phyloP scores from a whole-genome alignment of 805 yeast genomes.

The Lipomyces yamanashiensis region DNA sequence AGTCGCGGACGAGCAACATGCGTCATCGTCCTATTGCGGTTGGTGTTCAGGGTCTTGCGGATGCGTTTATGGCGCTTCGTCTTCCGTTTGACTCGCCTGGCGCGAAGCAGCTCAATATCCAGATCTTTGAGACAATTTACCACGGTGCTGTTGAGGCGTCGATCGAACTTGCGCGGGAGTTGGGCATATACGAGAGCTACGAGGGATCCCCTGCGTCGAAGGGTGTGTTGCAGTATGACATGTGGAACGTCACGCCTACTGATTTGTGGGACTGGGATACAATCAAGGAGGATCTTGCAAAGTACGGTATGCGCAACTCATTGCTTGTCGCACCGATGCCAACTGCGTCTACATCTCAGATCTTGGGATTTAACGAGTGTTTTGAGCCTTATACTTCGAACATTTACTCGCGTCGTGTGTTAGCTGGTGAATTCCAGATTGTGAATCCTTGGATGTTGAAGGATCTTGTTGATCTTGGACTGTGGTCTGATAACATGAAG shows the following conservation, averaged over 20 bases:
- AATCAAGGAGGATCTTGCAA: conserved; percentile 61
- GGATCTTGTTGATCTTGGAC: conserved; percentile 78
- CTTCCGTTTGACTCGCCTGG: conserved; percentile 83
- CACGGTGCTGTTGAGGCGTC: conserved; percentile 93
- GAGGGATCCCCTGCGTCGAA: conserved; percentile 88
- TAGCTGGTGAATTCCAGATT: conserved; percentile 92
- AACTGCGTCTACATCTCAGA: conserved; percentile 96
- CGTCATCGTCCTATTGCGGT: conserved; percentile 92
- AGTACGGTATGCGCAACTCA: conserved; percentile 83
- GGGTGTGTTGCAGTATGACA: conserved; percentile 82
- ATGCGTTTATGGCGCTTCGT: conserved; percentile 76
- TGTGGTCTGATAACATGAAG: conserved; percentile 84
- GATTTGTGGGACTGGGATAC: conserved; percentile 85
- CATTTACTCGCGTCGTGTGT: conserved; percentile 85
- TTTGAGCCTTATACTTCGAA: conserved; percentile 96
- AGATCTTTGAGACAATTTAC: conserved; percentile 93
- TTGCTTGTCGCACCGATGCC: conserved; percentile 95
- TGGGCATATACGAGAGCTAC: conserved; percentile 75
- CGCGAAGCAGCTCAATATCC: conserved; percentile 76
- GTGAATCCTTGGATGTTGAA: conserved; percentile 84
- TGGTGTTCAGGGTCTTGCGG: conserved; percentile 98
- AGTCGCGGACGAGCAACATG: conserved; percentile 74
- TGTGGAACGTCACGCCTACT: conserved; percentile 84
- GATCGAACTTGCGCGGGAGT: conserved; percentile 69
- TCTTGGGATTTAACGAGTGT: conserved; percentile 90